These are phyloP conservation scores for Colletotrichum destructivum DNA, from an alignment of 2,329 filamentous ascomycete genomes.

Conservation along the genomic window DNA sequence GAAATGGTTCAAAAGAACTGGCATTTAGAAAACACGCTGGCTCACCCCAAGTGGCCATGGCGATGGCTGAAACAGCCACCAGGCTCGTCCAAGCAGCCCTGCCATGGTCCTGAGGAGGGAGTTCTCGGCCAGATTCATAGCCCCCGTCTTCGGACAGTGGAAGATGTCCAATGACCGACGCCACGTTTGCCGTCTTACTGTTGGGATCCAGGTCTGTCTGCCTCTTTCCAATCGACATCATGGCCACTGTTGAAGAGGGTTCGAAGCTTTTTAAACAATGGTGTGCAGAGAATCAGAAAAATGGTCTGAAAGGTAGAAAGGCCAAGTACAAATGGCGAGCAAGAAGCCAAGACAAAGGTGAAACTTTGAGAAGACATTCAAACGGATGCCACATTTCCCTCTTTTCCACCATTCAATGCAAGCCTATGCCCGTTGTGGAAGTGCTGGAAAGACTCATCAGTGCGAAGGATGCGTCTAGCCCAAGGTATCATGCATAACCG, in stretches of 20 bases:
- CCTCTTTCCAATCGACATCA: background rate
- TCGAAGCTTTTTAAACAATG: background rate
- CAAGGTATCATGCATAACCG: background rate
- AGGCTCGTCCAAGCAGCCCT: conserved; percentile 21
- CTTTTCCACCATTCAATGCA: too few relatives aligned
- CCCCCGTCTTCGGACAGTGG: background rate
- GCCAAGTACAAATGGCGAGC: too few relatives aligned
- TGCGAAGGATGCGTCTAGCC: background rate
- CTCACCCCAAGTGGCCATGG: conserved; percentile 30
- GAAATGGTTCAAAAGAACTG: background rate
- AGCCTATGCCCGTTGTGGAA: background rate
- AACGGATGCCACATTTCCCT: too few relatives aligned
- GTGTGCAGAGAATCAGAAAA: too few relatives aligned
- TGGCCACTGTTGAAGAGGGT: background rate
- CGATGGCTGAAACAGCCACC: conserved; percentile 18
- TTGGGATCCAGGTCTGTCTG: background rate
- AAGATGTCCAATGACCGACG: background rate
- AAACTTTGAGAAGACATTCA: too few relatives aligned
- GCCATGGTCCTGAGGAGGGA: conserved; percentile 12
- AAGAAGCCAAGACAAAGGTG: too few relatives aligned
- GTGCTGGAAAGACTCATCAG: too few relatives aligned
- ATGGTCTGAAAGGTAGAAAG: too few relatives aligned
- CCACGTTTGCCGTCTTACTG: background rate
- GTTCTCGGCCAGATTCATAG: background rate
- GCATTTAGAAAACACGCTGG: background rate